phyloP scores from a whole-genome alignment of 345 rosid species.

The Lumnitzera racemosa region DNA sequence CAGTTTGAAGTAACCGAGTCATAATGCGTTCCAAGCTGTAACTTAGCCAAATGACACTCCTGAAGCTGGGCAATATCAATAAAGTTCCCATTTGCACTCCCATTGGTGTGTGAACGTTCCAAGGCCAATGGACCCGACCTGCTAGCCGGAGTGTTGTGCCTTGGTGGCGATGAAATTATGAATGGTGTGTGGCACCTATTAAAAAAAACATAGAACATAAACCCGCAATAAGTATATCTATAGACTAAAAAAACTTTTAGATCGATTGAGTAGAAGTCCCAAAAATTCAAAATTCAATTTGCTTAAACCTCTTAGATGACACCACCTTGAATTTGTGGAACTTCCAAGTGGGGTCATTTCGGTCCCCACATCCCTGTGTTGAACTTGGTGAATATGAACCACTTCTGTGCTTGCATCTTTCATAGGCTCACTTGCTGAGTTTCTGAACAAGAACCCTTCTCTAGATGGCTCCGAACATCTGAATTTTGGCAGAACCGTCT shows the following conservation, averaged over 20 bases:
- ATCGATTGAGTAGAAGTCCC: no score
- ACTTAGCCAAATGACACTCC: constrained; percentile 65
- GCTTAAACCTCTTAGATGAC: no score
- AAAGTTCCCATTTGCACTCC: constrained; percentile 7
- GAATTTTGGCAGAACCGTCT: constrained; percentile 41
- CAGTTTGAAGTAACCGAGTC: constrained; percentile 60
- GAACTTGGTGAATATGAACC: constrained; percentile 8
- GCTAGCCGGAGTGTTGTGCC: constrained; percentile 86
- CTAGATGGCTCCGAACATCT: constrained; percentile 49
- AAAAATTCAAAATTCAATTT: no score
- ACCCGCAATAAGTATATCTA: no score
- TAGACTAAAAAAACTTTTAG: no score
- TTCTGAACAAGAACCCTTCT: constrained; percentile 71
- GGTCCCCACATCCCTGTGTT: constrained; percentile 76
- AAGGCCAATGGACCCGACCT: constrained; percentile 75
- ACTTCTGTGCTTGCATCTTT: constrained; percentile 41
- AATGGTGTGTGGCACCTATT: constrained; percentile 66
- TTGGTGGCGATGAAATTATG: constrained; percentile 64
- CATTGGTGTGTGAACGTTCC: constrained; percentile 20
- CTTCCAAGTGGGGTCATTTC: constrained; percentile 94
- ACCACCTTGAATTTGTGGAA: constrained; percentile 43
- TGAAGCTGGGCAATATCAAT: constrained; percentile 58
- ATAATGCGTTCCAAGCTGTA: constrained; percentile 51
- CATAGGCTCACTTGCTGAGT: constrained; percentile 32
- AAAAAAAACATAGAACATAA: no score